These are phyloP conservation scores for Pleurotus platypus DNA, from an alignment of 768 basidiomycete species.

Conservation along the genomic window DNA sequence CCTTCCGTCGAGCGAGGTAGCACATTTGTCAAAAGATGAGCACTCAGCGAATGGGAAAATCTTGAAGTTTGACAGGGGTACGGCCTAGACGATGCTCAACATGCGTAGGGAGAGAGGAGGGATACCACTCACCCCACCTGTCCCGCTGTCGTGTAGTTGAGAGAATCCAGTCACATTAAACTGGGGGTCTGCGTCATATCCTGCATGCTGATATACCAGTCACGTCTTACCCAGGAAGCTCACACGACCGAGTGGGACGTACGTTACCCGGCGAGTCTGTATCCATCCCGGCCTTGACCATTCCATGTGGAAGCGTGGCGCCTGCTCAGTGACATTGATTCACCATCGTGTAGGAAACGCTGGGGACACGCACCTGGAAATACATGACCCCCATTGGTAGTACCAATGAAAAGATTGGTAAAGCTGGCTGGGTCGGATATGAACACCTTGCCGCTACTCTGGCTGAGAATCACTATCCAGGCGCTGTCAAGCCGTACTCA, in stretches of 20 bases:
- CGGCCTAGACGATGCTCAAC: conserved; percentile 26
- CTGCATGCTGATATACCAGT: conserved; percentile 33
- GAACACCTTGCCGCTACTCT: neutral
- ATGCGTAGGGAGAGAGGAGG: neutral
- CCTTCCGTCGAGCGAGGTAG: conserved; percentile 40
- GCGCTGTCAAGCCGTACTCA: too few species aligned
- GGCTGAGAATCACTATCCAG: too few species aligned
- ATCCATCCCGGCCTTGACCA: conserved; percentile 67
- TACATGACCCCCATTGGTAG: conserved; percentile 60
- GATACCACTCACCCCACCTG: conserved; percentile 45
- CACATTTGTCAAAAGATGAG: conserved; percentile 48
- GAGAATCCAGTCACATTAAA: conserved; percentile 56
- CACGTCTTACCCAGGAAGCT: neutral
- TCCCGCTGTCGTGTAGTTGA: conserved; percentile 60
- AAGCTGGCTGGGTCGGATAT: conserved; percentile 34
- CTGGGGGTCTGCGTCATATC: conserved; percentile 40
- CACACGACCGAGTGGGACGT: conserved; percentile 12
- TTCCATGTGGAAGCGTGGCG: conserved; percentile 65
- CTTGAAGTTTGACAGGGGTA: conserved; percentile 62
- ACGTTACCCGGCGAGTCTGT: conserved; percentile 63
- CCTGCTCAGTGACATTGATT: conserved; percentile 26
- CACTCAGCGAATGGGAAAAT: conserved; percentile 52
- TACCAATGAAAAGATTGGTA: conserved; percentile 63
- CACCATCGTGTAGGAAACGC: neutral
- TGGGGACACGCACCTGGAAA: conserved; percentile 47